Conservation (phyloP, 148 eudicot genomes). For the Cornus florida region DNA sequence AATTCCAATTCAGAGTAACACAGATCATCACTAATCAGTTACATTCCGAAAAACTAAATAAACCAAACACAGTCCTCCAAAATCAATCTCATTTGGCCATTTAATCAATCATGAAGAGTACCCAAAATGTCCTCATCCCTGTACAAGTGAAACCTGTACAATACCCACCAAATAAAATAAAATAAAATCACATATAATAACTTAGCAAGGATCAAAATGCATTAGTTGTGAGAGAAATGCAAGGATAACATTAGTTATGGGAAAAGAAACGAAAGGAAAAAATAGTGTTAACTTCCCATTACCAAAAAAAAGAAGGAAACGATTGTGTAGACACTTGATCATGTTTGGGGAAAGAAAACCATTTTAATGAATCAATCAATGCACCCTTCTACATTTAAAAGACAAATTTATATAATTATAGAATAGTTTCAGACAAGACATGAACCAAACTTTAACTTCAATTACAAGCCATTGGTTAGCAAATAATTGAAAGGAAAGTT, state of each 20-base stretch:
- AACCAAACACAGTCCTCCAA: neutral
- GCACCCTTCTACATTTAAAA: too few relatives aligned
- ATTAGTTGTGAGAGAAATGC: too few relatives aligned
- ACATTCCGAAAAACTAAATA: neutral
- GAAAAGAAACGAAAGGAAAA: too few relatives aligned
- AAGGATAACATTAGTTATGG: too few relatives aligned
- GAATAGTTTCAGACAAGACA: too few relatives aligned
- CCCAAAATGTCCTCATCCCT: slow-evolving; percentile 42
- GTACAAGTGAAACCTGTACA: slow-evolving; percentile 30
- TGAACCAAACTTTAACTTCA: too few relatives aligned
- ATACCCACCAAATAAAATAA: neutral
- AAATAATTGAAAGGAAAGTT: too few relatives aligned
- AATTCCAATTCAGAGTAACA: neutral
- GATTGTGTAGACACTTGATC: neutral
- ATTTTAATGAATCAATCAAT: too few relatives aligned
- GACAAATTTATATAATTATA: too few relatives aligned
- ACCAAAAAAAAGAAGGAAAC: neutral
- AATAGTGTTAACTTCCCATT: too few relatives aligned
- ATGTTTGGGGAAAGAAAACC: neutral
- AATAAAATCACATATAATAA: neutral
- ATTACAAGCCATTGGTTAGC: too few relatives aligned
- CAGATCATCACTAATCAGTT: neutral
- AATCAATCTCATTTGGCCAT: neutral
- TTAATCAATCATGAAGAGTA: slow-evolving; percentile 29
- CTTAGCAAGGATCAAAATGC: neutral